These are phyloP conservation scores for Diaporthe humulicola DNA, from an alignment of 2,329 filamentous ascomycete species.

Conservation along the genomic window DNA sequence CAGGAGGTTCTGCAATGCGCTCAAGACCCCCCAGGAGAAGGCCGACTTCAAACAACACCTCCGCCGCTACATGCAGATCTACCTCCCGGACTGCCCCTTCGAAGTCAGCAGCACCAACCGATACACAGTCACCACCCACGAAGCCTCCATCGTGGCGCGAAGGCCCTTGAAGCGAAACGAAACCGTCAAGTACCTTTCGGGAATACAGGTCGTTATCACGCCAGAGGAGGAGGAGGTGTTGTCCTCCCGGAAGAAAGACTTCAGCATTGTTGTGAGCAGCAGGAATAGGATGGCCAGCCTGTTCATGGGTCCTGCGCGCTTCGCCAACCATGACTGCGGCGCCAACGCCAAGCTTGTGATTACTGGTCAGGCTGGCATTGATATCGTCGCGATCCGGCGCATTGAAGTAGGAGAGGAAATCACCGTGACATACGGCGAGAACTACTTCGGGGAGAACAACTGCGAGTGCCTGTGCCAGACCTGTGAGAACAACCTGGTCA, in stretches of 20 bases:
- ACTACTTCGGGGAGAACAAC: constrained; percentile 95
- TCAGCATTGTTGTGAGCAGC: constrained; percentile 95
- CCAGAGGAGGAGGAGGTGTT: constrained; percentile 90
- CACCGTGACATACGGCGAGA: constrained; percentile 94
- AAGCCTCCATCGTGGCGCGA: constrained; percentile 88
- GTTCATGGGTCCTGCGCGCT: constrained; percentile 94
- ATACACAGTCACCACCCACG: constrained; percentile 91
- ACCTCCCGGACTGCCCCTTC: constrained; percentile 93
- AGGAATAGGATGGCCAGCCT: constrained; percentile 91
- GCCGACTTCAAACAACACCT: constrained; percentile 89
- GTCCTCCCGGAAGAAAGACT: constrained; percentile 87
- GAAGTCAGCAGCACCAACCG: constrained; percentile 93
- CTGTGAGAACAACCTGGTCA: constrained; percentile 81
- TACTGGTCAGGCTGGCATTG: constrained; percentile 86
- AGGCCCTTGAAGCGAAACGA: constrained; percentile 84
- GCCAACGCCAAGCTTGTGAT: constrained; percentile 92
- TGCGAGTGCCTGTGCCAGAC: constrained; percentile 93
- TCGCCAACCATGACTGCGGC: constrained; percentile 96
- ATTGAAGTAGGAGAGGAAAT: constrained; percentile 94
- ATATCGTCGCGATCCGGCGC: constrained; percentile 85
- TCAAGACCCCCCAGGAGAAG: constrained; percentile 83
- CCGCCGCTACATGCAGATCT: constrained; percentile 91
- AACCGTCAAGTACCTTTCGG: constrained; percentile 89
- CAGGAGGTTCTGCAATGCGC: constrained; percentile 74
- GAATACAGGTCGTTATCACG: constrained; percentile 93